Percentiles rank a stretch among this genome's conserved stretches.
phyloP scores from a whole-genome alignment of 352 stramenopile genomes.

The Phytopythium mirpurense region DNA sequence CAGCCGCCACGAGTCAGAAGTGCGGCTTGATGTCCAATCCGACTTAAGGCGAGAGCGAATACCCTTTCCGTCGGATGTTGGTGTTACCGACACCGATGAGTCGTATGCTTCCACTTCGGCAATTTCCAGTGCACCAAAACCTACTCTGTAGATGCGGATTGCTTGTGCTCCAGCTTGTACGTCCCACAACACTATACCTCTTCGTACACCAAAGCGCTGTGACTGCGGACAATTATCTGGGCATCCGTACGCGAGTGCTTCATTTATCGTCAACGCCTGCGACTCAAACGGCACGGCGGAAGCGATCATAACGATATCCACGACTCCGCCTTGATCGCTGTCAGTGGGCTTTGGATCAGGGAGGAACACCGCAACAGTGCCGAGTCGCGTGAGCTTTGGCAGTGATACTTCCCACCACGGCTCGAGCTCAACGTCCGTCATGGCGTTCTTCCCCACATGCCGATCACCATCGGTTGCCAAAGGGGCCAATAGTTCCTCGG shows the following conservation, averaged over 20 bases:
- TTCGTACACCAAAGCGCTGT: slow-evolving; percentile 21
- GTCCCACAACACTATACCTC: slow-evolving; percentile 41
- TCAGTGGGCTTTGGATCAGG: slow-evolving; percentile 20
- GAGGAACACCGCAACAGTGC: slow-evolving; percentile 50
- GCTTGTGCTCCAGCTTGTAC: slow-evolving; percentile 35
- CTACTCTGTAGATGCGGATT: slow-evolving; percentile 51
- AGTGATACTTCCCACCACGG: slow-evolving; percentile 61
- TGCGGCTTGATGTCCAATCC: slow-evolving; percentile 33
- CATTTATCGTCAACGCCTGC: slow-evolving; percentile 7
- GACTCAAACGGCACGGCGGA: slow-evolving; percentile 23
- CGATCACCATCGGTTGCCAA: slow-evolving; percentile 23
- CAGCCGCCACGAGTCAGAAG: slow-evolving; percentile 42
- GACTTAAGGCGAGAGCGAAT: slow-evolving; percentile 42
- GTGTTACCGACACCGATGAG: slow-evolving; percentile 35
- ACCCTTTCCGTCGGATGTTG: slow-evolving; percentile 31
- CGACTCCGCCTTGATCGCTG: background rate
- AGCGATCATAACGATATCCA: slow-evolving; percentile 30
- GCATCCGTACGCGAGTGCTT: slow-evolving; percentile 29
- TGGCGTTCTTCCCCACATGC: slow-evolving; percentile 11
- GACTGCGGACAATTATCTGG: slow-evolving; percentile 32
- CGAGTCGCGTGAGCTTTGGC: slow-evolving; percentile 27
- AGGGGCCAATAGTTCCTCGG: slow-evolving; percentile 10
- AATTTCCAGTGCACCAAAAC: slow-evolving; percentile 25
- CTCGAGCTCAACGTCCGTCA: slow-evolving; percentile 25
- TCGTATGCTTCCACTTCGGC: slow-evolving; percentile 52